These are phyloP conservation scores for Aspergillus tamarii DNA, from an alignment of 2,329 filamentous ascomycete genomes.

Conservation along the genomic window DNA sequence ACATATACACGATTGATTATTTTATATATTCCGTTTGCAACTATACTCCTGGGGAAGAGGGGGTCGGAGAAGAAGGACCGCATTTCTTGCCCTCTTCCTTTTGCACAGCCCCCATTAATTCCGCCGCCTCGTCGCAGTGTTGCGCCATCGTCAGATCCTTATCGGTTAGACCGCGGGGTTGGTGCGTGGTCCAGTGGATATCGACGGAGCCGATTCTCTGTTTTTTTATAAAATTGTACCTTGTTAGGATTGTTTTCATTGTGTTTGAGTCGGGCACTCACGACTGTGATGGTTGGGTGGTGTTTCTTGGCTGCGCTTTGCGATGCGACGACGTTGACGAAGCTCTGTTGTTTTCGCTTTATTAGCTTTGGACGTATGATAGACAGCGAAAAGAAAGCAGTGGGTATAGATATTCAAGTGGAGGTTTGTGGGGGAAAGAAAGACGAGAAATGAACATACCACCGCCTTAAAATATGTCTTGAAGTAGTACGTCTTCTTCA, in stretches of 20 bases:
- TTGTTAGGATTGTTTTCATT: slow-evolving; percentile 15
- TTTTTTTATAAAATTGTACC: neutral
- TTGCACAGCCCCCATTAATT: slow-evolving; percentile 37
- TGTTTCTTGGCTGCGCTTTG: slow-evolving; percentile 43
- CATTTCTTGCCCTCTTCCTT: slow-evolving; percentile 36
- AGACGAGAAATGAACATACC: slow-evolving; percentile 27
- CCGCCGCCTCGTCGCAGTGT: slow-evolving; percentile 42
- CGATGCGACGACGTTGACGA: slow-evolving; percentile 41
- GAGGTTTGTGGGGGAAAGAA: neutral
- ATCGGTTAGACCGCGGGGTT: slow-evolving; percentile 40
- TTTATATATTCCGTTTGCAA: neutral
- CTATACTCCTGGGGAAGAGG: neutral
- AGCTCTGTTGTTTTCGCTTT: slow-evolving; percentile 29
- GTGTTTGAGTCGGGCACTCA: slow-evolving; percentile 12
- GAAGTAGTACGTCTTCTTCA: slow-evolving; percentile 45
- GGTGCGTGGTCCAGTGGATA: slow-evolving; percentile 46
- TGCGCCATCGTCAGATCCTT: slow-evolving; percentile 43
- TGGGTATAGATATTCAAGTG: neutral
- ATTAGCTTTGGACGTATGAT: neutral
- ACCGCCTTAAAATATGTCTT: slow-evolving; percentile 44
- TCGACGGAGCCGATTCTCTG: slow-evolving; percentile 42
- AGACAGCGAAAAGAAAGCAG: neutral
- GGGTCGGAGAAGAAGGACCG: slow-evolving; percentile 6
- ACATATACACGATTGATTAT: neutral
- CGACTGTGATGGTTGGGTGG: slow-evolving; percentile 44